A percentile compares a stretch with the other conserved stretches of the same genome.
Evolutionary conservation across 2,329 filamentous ascomycete genomes (phyloP).

Genomic region (Arthrobotrys megalospora): DNA sequence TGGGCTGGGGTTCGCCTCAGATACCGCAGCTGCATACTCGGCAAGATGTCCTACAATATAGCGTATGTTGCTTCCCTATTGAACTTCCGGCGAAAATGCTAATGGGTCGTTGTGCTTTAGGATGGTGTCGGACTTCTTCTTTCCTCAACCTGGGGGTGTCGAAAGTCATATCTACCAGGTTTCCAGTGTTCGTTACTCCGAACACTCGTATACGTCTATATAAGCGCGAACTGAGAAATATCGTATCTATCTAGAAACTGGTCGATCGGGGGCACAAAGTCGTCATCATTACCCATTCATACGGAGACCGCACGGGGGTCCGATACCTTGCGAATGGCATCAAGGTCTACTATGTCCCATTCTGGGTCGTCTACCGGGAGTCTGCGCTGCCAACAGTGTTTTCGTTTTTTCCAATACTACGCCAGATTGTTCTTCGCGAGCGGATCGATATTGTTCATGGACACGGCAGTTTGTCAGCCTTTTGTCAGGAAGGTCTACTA

Average conservation of each 20-base stretch:
- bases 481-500: conserved; percentile 94
- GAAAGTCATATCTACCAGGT: conserved; percentile 99
- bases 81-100: conserved; percentile 21
- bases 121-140: conserved; percentile 99
- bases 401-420: conserved; percentile 97
- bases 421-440: conserved; percentile 95
- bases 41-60: conserved; percentile 78
- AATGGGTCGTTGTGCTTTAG: conserved; percentile 66
- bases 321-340: conserved; percentile 97
- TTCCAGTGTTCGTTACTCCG: conserved; percentile 74
- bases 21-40: conserved; percentile 15
- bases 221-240: neutral
- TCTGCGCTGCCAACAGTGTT: conserved; percentile 97
- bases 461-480: conserved; percentile 91
- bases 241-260: conserved; percentile 81
- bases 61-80: conserved; percentile 71
- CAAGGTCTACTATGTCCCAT: conserved; percentile 98
- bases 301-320: conserved; percentile 89
- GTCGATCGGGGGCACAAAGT: conserved; percentile 98
- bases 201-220: neutral
- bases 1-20: conserved; percentile 44
- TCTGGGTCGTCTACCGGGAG: conserved; percentile 94
- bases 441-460: conserved; percentile 97
- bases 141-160: conserved; percentile 94
- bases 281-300: conserved; percentile 96